Base-by-base conservation (phyloP, 805 yeast genomes). In the Groenewaldozyma tartarivorans region DNA sequence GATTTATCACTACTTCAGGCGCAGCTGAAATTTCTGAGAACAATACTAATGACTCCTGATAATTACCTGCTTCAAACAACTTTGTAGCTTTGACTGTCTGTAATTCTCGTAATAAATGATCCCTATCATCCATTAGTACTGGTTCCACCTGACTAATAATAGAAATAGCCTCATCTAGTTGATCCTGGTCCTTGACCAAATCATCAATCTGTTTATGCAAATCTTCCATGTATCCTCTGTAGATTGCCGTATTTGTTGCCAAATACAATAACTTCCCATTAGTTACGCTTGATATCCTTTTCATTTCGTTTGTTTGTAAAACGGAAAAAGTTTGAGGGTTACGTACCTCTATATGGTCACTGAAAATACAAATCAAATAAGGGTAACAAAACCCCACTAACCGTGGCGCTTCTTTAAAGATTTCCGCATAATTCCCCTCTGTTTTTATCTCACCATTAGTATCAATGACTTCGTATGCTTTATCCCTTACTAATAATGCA, bases 11-110 rank as follows among this genome's bases (percentile, higher is more conserved):
- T 3, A 61, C 52, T 29, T 70, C 66, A 0, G 86, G 86, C 1
- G 80, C 72, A 0, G 85, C 82, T 52, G 77, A 60, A 40, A 65
- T 75, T 20, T 71, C 71, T 4, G 68, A 68, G 40, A 79, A 77
- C 15, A 68, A 29, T 39, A 55, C 49, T 57, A 74, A 59, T 1
- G 79, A 67, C 6, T 55, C 44, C 3, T 56, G 56, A 35, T 60
- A 63, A 3, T 61, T 48, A 3, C 53, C 53, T 3, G 50, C 44
- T 2, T 53, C 30, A 38, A 64, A 62, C 19, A 70, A 38, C 3
- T 57, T 47, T 4, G 56, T 47, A 0, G 69, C 79, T 19, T 60
- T 57, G 20, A 57, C 46, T 20, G 74, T 58, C 45, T 73, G 66
- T 30, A 74, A 57, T 18, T 69, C 65, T 27, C 79, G 49, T 20